A percentile compares a stretch with the other conserved stretches of the same genome.
Conservation (phyloP, 768 basidiomycete genomes). For the Macrolepiota dolichaula region DNA sequence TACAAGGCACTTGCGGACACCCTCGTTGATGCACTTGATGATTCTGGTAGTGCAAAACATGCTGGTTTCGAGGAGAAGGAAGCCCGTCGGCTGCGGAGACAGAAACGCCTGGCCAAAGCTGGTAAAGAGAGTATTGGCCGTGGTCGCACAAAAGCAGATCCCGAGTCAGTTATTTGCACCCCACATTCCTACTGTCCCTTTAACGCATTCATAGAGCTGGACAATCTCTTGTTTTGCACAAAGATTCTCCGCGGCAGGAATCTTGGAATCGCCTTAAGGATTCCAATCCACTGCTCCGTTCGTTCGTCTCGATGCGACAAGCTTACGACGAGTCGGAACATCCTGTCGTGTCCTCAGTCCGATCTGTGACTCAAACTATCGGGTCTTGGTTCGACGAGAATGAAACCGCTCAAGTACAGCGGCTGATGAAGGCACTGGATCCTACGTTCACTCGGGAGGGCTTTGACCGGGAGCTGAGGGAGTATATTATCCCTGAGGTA, state of each 20-base stretch:
- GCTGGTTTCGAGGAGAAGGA: conserved; percentile 97
- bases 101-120: conserved; percentile 79
- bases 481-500: conserved; percentile 97
- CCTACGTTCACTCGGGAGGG: conserved; percentile 81
- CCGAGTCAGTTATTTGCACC: conserved; percentile 57
- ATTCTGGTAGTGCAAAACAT: conserved; percentile 89
- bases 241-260: conserved; percentile 75
- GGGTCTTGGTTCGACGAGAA: conserved; percentile 96
- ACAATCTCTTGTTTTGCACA: conserved; percentile 78
- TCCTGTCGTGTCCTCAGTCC: conserved; percentile 76
- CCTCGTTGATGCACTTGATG: conserved; percentile 88
- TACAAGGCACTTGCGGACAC: conserved; percentile 92
- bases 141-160: conserved; percentile 62
- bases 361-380: conserved; percentile 80
- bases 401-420: conserved; percentile 93
- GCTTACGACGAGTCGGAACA: conserved; percentile 92
- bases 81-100: conserved; percentile 74
- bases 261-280: conserved; percentile 79
- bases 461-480: conserved; percentile 87
- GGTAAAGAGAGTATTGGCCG: conserved; percentile 61
- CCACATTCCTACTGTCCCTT: conserved; percentile 5
- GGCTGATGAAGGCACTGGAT: conserved; percentile 85
- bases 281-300: conserved; percentile 72
- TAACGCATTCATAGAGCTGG: conserved; percentile 61
- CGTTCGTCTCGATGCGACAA: conserved; percentile 54